phyloP scores from a whole-genome alignment of 2,329 filamentous ascomycete species.

The Pezicula neosporulosa region DNA sequence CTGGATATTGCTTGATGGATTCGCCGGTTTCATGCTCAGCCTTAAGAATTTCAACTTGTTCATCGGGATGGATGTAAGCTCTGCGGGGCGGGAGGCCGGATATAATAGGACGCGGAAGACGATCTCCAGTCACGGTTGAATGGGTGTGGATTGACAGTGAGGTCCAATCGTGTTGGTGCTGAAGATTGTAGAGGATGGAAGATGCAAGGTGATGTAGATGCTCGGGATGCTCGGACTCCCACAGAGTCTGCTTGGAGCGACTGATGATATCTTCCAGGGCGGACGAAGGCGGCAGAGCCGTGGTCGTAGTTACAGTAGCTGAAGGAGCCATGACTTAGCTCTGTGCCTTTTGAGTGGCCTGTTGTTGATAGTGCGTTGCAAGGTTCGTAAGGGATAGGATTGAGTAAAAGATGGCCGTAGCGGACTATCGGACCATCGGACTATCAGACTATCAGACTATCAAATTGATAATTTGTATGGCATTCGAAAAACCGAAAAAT shows the following conservation, averaged over 20 bases:
- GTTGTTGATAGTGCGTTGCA: too few relatives aligned
- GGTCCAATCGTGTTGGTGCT: constrained; percentile 74
- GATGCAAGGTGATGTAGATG: constrained; percentile 47
- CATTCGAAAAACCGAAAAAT: too few relatives aligned
- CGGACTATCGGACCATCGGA: too few relatives aligned
- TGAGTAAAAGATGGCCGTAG: too few relatives aligned
- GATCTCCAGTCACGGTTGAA: constrained; percentile 33
- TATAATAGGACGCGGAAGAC: constrained; percentile 59
- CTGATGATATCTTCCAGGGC: constrained; percentile 22
- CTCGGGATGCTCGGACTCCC: constrained; percentile 18
- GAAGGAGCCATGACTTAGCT: constrained; percentile 14
- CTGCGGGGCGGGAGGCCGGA: constrained; percentile 70
- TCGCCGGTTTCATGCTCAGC: constrained; percentile 47
- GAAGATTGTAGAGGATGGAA: constrained; percentile 67
- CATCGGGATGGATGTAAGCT: constrained; percentile 78
- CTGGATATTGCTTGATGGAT: constrained; percentile 45
- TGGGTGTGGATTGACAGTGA: constrained; percentile 51
- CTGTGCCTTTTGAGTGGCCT: background rate
- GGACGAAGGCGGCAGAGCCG: constrained; percentile 13
- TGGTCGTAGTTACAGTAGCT: constrained; percentile 1
- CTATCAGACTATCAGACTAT: too few relatives aligned
- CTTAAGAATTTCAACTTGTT: constrained; percentile 71
- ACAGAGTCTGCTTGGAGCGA: constrained; percentile 12
- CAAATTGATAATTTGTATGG: too few relatives aligned
- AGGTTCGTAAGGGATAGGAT: too few relatives aligned